Evolutionary conservation across 805 yeast species (phyloP).

Genomic region (Metschnikowia cerradonensis): DNA sequence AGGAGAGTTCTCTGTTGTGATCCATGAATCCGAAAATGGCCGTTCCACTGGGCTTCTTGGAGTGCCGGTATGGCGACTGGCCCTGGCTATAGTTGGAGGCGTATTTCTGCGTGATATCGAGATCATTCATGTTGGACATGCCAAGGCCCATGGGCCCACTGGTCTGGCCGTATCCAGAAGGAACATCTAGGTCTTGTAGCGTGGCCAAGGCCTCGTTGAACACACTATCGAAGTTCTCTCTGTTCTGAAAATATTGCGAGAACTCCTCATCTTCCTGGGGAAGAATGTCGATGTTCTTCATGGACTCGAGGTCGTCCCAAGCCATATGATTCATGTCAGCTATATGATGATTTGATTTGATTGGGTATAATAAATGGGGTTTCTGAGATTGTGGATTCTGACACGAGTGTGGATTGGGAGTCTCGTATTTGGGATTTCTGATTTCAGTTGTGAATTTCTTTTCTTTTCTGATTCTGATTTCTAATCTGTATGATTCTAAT

Average conservation of each 20-base stretch:
- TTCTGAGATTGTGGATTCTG: too few relatives aligned
- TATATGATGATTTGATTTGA: background rate
- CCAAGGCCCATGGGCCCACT: conserved; percentile 6
- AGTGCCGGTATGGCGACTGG: conserved; percentile 34
- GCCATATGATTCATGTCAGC: conserved; percentile 20
- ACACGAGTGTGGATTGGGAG: too few relatives aligned
- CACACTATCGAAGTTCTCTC: conserved; percentile 51
- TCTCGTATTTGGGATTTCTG: too few relatives aligned
- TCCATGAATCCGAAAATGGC: conserved; percentile 73
- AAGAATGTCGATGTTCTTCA: conserved; percentile 15
- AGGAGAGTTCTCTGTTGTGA: conserved; percentile 59
- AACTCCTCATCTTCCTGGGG: conserved; percentile 43
- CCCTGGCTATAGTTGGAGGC: conserved; percentile 12
- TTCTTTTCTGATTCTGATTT: too few relatives aligned
- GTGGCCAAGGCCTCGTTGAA: conserved; percentile 54
- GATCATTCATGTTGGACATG: background rate
- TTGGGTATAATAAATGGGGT: too few relatives aligned
- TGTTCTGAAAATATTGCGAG: conserved; percentile 40
- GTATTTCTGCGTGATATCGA: conserved; percentile 1
- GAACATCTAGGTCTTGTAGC: conserved; percentile 62
- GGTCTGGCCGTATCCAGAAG: conserved; percentile 35
- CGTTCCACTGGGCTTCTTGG: conserved; percentile 69
- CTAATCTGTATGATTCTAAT: too few relatives aligned
- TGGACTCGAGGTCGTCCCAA: conserved; percentile 28
- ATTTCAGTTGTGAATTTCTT: too few relatives aligned